phyloP scores from a whole-genome alignment of 768 basidiomycete genomes.

The Lactarius hatsudake region DNA sequence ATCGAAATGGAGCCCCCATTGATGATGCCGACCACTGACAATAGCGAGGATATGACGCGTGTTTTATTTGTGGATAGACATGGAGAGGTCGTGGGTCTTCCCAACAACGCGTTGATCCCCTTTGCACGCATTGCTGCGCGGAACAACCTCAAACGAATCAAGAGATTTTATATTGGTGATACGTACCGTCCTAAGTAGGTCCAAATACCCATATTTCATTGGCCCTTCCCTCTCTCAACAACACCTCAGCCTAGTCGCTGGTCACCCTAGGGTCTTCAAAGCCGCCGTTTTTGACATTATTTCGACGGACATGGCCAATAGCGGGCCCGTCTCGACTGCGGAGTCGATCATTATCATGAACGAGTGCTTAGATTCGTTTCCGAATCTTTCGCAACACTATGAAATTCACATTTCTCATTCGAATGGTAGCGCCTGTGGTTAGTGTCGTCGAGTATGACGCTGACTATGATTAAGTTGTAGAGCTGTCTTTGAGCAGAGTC shows the following conservation, averaged over 20 bases:
- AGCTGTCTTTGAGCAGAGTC: conserved; percentile 59
- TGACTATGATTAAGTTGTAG: conserved; percentile 51
- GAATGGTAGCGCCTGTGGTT: conserved; percentile 47
- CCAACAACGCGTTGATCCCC: conserved; percentile 67
- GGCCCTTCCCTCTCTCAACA: conserved; percentile 17
- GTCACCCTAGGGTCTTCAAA: conserved; percentile 70
- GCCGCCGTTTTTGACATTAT: conserved; percentile 85
- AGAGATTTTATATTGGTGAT: conserved; percentile 77
- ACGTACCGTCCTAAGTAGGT: conserved; percentile 66
- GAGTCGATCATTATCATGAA: conserved; percentile 70
- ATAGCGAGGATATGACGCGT: conserved; percentile 60
- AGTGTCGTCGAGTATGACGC: conserved; percentile 7
- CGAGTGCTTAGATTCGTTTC: conserved; percentile 68
- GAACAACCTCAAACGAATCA: conserved; percentile 63
- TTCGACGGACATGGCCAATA: conserved; percentile 62
- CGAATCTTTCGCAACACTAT: conserved; percentile 61
- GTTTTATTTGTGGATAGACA: conserved; percentile 78
- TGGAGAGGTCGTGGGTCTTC: conserved; percentile 71
- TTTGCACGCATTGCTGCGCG: conserved; percentile 84
- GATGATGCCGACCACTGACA: conserved; percentile 67
- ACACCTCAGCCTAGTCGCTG: conserved; percentile 52
- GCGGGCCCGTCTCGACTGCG: conserved; percentile 66
- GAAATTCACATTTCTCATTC: conserved; percentile 81
- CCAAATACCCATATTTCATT: not conserved
- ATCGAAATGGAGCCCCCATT: conserved; percentile 83